These are phyloP conservation scores for Corchorus olitorius DNA, from an alignment of 345 rosid genomes.

Conservation along the genomic window DNA sequence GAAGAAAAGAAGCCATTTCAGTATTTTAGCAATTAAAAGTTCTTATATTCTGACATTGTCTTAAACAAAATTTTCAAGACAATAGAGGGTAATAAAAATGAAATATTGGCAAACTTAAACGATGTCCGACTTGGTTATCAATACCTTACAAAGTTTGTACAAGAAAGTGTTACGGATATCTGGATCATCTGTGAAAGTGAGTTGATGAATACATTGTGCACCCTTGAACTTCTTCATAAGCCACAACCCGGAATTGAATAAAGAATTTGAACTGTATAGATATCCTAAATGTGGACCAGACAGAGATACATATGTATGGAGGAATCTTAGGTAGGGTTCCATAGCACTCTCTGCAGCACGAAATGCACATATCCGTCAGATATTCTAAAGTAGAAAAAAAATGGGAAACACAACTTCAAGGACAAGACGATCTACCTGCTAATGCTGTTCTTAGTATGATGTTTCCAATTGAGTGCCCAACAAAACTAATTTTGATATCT, in stretches of 20 bases:
- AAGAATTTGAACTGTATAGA: conserved; percentile 87
- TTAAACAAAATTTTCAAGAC: background rate
- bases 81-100: background rate
- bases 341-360: conserved; percentile 65
- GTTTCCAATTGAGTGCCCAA: conserved; percentile 96
- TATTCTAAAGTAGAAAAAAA: conserved; percentile 11
- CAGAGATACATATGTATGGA: conserved; percentile 74
- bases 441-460: conserved; percentile 84
- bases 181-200: conserved; percentile 89
- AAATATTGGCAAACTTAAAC: background rate
- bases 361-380: conserved; percentile 14
- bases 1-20: conserved; percentile 24
- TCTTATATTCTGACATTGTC: background rate
- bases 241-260: conserved; percentile 96
- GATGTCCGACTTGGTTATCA: background rate
- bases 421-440: conserved; percentile 48
- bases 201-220: conserved; percentile 94
- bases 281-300: conserved; percentile 98
- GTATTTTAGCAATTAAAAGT: conserved; percentile 7
- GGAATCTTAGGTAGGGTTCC: conserved; percentile 79
- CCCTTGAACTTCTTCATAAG: conserved; percentile 86
- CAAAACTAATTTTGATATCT: conserved; percentile 85
- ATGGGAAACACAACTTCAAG: background rate
- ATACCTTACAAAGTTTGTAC: conserved; percentile 84
- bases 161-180: conserved; percentile 79